Conservation (phyloP, 2,329 filamentous ascomycete species). For the Ampelomyces quisqualis region DNA sequence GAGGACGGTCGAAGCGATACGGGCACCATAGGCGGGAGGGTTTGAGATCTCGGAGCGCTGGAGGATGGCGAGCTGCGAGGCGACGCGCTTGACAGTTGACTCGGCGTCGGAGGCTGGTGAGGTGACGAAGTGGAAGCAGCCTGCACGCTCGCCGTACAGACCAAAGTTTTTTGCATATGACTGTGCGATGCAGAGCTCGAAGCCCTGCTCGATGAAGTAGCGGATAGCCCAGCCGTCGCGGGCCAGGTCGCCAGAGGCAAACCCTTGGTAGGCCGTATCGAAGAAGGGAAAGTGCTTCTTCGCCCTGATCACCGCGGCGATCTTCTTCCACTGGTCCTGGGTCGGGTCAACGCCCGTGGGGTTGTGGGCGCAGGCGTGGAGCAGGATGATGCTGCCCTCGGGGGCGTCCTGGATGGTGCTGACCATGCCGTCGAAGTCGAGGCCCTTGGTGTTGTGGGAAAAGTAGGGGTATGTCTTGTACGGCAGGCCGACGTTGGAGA, state of each 20-base stretch:
- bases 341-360: slow-evolving; percentile 96
- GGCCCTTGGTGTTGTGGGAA: slow-evolving; percentile 79
- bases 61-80: slow-evolving; percentile 86
- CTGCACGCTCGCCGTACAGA: slow-evolving; percentile 92
- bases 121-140: slow-evolving; percentile 92
- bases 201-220: slow-evolving; percentile 92
- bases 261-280: slow-evolving; percentile 96
- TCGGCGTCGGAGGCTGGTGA: slow-evolving; percentile 67
- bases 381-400: slow-evolving; percentile 78
- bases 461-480: slow-evolving; percentile 93
- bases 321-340: slow-evolving; percentile 88
- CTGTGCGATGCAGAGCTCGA: slow-evolving; percentile 59
- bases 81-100: slow-evolving; percentile 63
- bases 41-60: slow-evolving; percentile 98
- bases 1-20: slow-evolving; percentile 80
- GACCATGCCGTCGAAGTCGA: slow-evolving; percentile 91
- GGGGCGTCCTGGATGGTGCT: slow-evolving; percentile 67
- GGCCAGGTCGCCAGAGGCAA: slow-evolving; percentile 85
- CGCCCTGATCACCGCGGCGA: slow-evolving; percentile 72
- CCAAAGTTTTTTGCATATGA: slow-evolving; percentile 65
- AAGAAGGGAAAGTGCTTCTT: slow-evolving; percentile 97
- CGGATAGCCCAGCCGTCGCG: slow-evolving; percentile 89
- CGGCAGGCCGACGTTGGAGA: slow-evolving; percentile 79
- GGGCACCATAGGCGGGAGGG: slow-evolving; percentile 89
- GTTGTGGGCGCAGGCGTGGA: slow-evolving; percentile 97